Base-by-base conservation (phyloP, 352 stramenopile species). In the Globisporangium nodosum region DNA sequence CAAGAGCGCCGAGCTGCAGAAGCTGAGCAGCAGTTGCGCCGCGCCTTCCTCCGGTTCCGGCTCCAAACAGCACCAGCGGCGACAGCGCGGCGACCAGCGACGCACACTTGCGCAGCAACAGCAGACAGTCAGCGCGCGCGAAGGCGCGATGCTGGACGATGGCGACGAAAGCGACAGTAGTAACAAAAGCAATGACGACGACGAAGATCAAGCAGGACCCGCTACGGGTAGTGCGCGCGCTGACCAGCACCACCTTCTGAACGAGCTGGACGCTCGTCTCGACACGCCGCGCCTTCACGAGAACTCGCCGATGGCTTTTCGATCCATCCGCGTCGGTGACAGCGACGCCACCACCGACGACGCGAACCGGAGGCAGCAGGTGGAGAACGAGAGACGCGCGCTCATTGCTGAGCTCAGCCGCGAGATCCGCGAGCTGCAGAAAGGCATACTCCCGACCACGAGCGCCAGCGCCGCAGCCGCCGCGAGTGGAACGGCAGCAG, bases 361-460 rank as follows among this genome's bases (percentile, higher is more conserved):
- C 58, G 3, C 35, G 7, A 16, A 20, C 8, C 43, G 20, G 12
- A 37, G 3, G 21, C 63, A 49, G 47, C 53, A 30, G 18, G 27
- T 13, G 24, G 48, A 61, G 49, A 62, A 51, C 12, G 54, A 46
- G 27, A 43, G 39, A 37, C 27, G 43, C n/a, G 46, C 47, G 21
- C 46, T 39, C 24, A 35, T 52, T 15, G 33, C 49, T n/a, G 64
- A 67, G 30, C 62, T 85, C 21, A 58, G 63, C 39, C 50, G 49
- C 21, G 76, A 85, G 52, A 70, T 81, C 35, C 70, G 73, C 21
- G 78, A 85, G 58, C 63, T 87, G 16, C 72, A 77, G 43, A 81
- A 71, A 55, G 55, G 61, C 3, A 68, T 85, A 51, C 64, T 76
- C 46, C 45, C 43, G 20, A 53, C 66, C 20, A 70, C 60, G 49